phyloP scores from a whole-genome alignment of 1,139 yeast genomes.

The Schizosaccharomyces versatilis region DNA sequence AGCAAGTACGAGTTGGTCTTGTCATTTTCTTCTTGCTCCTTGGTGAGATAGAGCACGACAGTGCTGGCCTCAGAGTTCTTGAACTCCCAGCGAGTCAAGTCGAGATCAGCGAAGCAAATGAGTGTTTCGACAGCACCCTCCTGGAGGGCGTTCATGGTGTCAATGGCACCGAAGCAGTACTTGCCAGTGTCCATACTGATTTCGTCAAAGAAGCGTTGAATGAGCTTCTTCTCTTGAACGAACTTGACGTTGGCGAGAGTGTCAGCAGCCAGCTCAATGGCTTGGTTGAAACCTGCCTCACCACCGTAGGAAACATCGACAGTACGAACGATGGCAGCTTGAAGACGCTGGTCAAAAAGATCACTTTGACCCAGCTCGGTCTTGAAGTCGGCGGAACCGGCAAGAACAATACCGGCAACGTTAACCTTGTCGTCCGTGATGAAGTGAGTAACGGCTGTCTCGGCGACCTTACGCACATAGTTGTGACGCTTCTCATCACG shows the following conservation, averaged over 20 bases:
- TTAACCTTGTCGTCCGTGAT: slow-evolving; percentile 80
- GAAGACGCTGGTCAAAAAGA: slow-evolving; percentile 73
- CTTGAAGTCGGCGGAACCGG: slow-evolving; percentile 97
- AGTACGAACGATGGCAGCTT: slow-evolving; percentile 65
- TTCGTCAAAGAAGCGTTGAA: slow-evolving; percentile 81
- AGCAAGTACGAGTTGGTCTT: slow-evolving; percentile 37
- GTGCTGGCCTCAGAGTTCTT: slow-evolving; percentile 68
- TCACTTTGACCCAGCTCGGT: slow-evolving; percentile 82
- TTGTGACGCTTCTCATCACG: slow-evolving; percentile 98
- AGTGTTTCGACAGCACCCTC: slow-evolving; percentile 86
- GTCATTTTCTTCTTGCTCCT: slow-evolving; percentile 28
- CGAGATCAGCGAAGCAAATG: slow-evolving; percentile 81
- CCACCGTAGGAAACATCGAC: slow-evolving; percentile 98
- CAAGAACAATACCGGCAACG: slow-evolving; percentile 80
- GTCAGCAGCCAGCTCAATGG: slow-evolving; percentile 90
- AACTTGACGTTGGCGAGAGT: slow-evolving; percentile 89
- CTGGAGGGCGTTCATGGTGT: slow-evolving; percentile 84
- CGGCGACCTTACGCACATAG: slow-evolving; percentile 93
- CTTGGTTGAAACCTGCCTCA: slow-evolving; percentile 96
- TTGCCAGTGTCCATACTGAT: slow-evolving; percentile 92
- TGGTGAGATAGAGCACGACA: slow-evolving; percentile 47
- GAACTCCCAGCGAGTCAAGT: slow-evolving; percentile 58
- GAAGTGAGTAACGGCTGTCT: slow-evolving; percentile 91
- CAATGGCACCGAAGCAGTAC: slow-evolving; percentile 87
- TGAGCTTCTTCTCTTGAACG: slow-evolving; percentile 90